Evolutionary conservation across 139 green algal species (phyloP), one percentile per base, ranked within the genome.

Genomic region (Marvania coccoides): DNA sequence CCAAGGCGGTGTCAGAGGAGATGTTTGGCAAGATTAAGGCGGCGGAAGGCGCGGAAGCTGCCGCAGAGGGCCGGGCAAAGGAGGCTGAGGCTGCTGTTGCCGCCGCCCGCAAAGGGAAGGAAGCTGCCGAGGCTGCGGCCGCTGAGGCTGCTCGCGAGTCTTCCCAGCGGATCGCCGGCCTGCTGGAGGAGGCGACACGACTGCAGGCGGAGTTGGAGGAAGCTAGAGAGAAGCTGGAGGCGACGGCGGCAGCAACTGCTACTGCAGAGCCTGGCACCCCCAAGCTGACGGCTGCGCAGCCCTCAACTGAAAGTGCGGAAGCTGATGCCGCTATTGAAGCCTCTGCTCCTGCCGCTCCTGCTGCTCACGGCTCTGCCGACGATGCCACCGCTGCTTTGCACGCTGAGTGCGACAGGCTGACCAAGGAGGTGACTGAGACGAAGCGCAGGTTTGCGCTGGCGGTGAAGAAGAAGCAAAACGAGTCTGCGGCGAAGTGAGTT

Each of bases 361-460:
- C 6, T 1, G 46, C n/a, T 4, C 30, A 46, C 19, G 40, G 30
- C 40, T 42, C 40, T 30, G 40, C 19, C 8, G 12, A 31, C 14
- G 13, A 19, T 13, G 56, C 64, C 39, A 14, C 23, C 6, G 67
- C 67, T 2, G n/a, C 30, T 13, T 54, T 74, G 31, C 33, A 34
- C 38, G 63, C 51, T 3, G 63, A 74, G 58, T 42, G 40, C 9
- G 51, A 56, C 4, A 35, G 45, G 29, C 36, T 73, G 28, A 14
- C 39, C 1, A 67, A 72, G 51, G 73, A 80, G 53, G 58, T 80
- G 37, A 29, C 29, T 1, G 73, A 80, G 4, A 57, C 69, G 33
- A 80, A 80, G 65, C 62, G 62, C 45, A 80, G 77, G 62, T 80
- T 80, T 69, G 57, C 77, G 53, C 40, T 68, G 34, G 51, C 72